A percentile compares a stretch with the other conserved stretches of the same genome.
phyloP scores from a whole-genome alignment of 768 basidiomycete species.

The Hericium rajendrae region DNA sequence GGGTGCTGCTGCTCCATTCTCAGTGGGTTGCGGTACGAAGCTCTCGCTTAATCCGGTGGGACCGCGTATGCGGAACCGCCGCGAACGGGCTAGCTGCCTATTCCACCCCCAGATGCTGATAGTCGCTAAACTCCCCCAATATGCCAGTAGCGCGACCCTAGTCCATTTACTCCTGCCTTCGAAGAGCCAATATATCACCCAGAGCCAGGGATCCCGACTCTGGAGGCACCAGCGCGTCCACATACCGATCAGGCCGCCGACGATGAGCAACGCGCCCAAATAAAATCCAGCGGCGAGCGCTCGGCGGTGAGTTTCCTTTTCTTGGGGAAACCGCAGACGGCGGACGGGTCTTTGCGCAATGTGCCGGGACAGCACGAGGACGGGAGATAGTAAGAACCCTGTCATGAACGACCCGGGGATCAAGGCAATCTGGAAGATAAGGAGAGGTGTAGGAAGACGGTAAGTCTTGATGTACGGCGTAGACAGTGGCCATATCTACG shows the following conservation, averaged over 20 bases:
- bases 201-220: conserved; percentile 81
- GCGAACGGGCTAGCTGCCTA: conserved; percentile 72
- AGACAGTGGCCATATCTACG: conserved; percentile 68
- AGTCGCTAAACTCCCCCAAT: conserved; percentile 75
- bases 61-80: conserved; percentile 50
- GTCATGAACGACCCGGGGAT: conserved; percentile 86
- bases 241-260: conserved; percentile 75
- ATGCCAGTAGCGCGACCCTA: conserved; percentile 64
- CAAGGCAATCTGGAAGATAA: conserved; percentile 86
- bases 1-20: neutral
- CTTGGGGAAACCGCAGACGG: conserved; percentile 72
- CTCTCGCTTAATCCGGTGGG: neutral
- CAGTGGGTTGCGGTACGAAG: neutral
- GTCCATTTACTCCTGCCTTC: conserved; percentile 74
- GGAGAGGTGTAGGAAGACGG: conserved; percentile 83
- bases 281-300: conserved; percentile 83
- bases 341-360: conserved; percentile 80
- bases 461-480: conserved; percentile 86
- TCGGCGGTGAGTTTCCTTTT: conserved; percentile 74
- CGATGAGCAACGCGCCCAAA: conserved; percentile 61
- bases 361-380: conserved; percentile 85
- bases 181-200: conserved; percentile 69
- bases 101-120: conserved; percentile 94
- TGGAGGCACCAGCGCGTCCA: conserved; percentile 88
- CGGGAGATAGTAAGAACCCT: conserved; percentile 91